These are phyloP conservation scores for sorghum (Sorghum bicolor) DNA, from an alignment of 176 grass and related monocot species.

Conservation along the genomic window Sorghum_bicolor_NCBIv3 NC_012873.2:58486501-58487000, in stretches of 20 bases:
- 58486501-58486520: neutral
- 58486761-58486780: neutral
- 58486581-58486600: neutral
- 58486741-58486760: neutral
- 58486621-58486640: neutral
- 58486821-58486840: conserved; percentile 31
- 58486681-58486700: conserved; percentile 9
- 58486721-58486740: conserved; percentile 31
- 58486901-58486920: neutral
- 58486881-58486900: neutral
- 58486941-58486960: too few species aligned
- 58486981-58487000: too few species aligned
- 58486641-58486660: neutral
- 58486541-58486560: neutral
- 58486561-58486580: neutral
- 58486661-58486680: neutral
- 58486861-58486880: neutral
- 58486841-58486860: neutral
- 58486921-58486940: too few species aligned
- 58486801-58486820: conserved; percentile 38
- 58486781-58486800: neutral
- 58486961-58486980: too few species aligned
- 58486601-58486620: neutral
- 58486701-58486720: conserved; percentile 44
- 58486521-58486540: neutral